A percentile compares a stretch with the other conserved stretches of the same genome.
These are phyloP conservation scores for Verticillium nonalfalfae DNA, from an alignment of 2,329 filamentous ascomycete genomes.

Conservation along the genomic window DNA sequence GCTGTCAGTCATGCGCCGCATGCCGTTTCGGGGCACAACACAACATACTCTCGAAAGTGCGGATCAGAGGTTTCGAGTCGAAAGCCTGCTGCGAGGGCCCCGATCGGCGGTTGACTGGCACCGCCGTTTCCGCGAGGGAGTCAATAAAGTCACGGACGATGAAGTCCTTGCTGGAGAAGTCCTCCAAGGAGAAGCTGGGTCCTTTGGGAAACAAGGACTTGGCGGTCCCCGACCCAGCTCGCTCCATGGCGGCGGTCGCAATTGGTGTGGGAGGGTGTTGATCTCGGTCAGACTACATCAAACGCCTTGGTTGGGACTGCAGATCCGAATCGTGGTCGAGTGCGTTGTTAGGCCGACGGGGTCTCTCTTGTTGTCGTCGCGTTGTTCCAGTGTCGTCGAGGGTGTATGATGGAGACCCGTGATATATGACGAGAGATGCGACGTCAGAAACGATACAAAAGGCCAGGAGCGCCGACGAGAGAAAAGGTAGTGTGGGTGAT, in stretches of 20 bases:
- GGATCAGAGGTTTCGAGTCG: conserved; percentile 93
- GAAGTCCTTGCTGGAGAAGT: conserved; percentile 86
- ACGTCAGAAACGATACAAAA: not conserved
- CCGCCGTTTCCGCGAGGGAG: conserved; percentile 76
- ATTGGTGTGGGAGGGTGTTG: not conserved
- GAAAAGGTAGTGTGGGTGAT: not conserved
- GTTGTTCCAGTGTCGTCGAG: no score
- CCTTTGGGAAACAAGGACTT: conserved; percentile 70
- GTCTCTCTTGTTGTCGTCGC: no score
- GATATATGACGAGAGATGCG: not conserved
- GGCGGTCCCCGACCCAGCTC: conserved; percentile 36
- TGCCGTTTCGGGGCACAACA: not conserved
- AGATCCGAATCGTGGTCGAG: not conserved
- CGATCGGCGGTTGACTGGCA: conserved; percentile 75
- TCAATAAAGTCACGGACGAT: conserved; percentile 98
- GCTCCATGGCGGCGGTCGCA: conserved; percentile 28
- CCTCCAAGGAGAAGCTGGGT: conserved; percentile 80
- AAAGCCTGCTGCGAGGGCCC: conserved; percentile 61
- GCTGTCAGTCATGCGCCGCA: not conserved
- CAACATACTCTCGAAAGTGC: conserved; percentile 74
- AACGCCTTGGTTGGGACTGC: not conserved
- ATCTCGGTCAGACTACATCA: not conserved
- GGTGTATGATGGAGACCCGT: no score
- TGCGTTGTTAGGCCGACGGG: not conserved
- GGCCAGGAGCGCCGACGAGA: not conserved